A percentile compares a stretch with the other conserved stretches of the same genome.
These are phyloP conservation scores for Friedmanniomyces endolithicus DNA, from an alignment of 495 filamentous ascomycete genomes.

Conservation along the genomic window DNA sequence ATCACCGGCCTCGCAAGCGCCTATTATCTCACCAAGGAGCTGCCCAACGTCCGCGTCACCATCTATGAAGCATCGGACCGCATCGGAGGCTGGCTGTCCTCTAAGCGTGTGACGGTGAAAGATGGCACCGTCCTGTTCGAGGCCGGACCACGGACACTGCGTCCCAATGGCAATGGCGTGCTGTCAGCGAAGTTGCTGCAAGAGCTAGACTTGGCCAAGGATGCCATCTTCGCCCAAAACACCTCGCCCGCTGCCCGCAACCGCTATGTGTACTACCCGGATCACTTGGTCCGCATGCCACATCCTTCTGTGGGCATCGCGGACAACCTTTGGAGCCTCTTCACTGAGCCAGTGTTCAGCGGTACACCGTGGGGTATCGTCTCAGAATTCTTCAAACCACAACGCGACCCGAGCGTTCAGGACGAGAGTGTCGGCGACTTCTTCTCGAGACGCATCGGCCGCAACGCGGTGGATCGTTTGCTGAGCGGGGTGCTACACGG, in stretches of 20 bases:
- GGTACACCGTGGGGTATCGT: conserved; percentile 34
- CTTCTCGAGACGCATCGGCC: conserved; percentile 43
- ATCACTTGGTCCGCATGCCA: conserved; percentile 68
- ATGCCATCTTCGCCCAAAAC: conserved; percentile 47
- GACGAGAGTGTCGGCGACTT: conserved; percentile 70
- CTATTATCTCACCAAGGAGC: conserved; percentile 51
- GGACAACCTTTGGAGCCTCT: conserved; percentile 24
- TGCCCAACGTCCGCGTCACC: conserved; percentile 52
- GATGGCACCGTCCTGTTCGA: conserved; percentile 61
- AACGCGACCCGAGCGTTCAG: conserved; percentile 11
- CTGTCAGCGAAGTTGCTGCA: conserved; percentile 46
- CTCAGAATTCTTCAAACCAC: conserved; percentile 28
- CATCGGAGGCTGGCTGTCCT: conserved; percentile 77
- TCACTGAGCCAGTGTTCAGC: conserved; percentile 54
- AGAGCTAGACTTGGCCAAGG: conserved; percentile 46
- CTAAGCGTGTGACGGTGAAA: conserved; percentile 49
- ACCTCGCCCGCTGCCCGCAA: conserved; percentile 40
- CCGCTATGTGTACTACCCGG: conserved; percentile 87
- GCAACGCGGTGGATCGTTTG: conserved; percentile 56
- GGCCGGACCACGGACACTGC: conserved; percentile 69
- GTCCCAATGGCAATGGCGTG: conserved; percentile 36
- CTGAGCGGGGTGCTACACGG: conserved; percentile 73
- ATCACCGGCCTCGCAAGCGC: conserved; percentile 81
- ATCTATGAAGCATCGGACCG: conserved; percentile 59
- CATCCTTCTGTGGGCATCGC: conserved; percentile 26